phyloP scores from a whole-genome alignment of 441 rosid genomes.

The Populus hybrid region DNA sequence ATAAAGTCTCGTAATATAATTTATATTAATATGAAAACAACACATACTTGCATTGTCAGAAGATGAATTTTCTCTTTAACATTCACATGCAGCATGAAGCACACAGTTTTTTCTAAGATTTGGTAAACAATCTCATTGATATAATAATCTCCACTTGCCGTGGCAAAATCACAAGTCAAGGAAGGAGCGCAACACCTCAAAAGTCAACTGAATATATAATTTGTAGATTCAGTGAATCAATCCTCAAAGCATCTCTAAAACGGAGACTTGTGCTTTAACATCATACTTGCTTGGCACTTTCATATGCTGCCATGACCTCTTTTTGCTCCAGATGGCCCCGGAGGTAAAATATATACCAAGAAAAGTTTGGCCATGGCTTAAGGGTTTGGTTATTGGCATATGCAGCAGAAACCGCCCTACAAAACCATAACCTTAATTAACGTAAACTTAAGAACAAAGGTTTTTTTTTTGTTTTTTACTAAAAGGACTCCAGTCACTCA shows the following conservation, averaged over 20 bases:
- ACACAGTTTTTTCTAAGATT: not conserved
- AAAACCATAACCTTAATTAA: constrained; percentile 1
- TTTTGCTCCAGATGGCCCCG: not conserved
- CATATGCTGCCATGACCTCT: not conserved
- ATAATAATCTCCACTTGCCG: constrained; percentile 1
- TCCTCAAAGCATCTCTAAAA: not conserved
- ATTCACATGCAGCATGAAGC: not conserved
- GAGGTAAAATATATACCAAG: constrained; percentile 19
- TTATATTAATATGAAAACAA: too few species aligned
- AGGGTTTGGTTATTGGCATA: constrained; percentile 41
- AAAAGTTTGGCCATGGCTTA: constrained; percentile 32
- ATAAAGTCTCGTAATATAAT: too few species aligned
- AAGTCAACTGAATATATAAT: constrained; percentile 2
- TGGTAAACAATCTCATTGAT: not conserved
- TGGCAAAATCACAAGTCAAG: not conserved
- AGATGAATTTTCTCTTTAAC: not conserved
- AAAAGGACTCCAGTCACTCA: constrained; percentile 29
- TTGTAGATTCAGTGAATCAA: constrained; percentile 1
- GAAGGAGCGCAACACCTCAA: not conserved
- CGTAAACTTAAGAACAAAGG: constrained; percentile 36
- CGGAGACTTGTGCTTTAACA: not conserved
- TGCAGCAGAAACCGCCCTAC: constrained; percentile 32
- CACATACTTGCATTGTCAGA: not conserved
- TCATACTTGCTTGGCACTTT: not conserved
- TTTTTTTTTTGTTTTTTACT: constrained; percentile 1